These are phyloP conservation scores for Gnaphalium uliginosum DNA, from an alignment of 129 eudicot species.

Conservation along the genomic window DNA sequence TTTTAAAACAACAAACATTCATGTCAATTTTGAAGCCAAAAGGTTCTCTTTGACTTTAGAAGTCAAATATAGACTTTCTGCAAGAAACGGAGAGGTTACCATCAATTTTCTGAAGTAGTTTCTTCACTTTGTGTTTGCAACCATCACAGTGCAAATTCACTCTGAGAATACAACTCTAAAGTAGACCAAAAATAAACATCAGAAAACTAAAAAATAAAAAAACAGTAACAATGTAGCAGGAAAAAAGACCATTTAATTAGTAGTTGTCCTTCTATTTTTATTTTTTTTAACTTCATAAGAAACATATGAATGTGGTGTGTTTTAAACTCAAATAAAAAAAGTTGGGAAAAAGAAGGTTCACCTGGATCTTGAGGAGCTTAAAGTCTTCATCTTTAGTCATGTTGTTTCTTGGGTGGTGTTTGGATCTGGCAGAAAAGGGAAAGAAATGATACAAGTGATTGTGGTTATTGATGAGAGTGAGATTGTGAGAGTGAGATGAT, in stretches of 20 bases:
- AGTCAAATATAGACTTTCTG: slow-evolving; percentile 18
- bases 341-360: slow-evolving; percentile 29
- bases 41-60: slow-evolving; percentile 17
- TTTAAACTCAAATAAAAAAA: not conserved
- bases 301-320: not conserved
- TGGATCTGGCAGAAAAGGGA: slow-evolving; percentile 42
- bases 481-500: slow-evolving; percentile 14
- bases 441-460: slow-evolving; percentile 34
- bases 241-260: not conserved
- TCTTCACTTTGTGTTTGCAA: slow-evolving; percentile 76
- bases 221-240: slow-evolving; percentile 13
- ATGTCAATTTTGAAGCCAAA: slow-evolving; percentile 21
- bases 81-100: slow-evolving; percentile 41
- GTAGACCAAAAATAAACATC: slow-evolving; percentile 30
- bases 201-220: slow-evolving; percentile 16
- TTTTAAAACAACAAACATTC: slow-evolving; percentile 16
- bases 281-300: not conserved
- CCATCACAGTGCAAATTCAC: slow-evolving; percentile 78
- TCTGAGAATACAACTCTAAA: slow-evolving; percentile 66
- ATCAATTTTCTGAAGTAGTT: slow-evolving; percentile 68
- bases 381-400: slow-evolving; percentile 94
- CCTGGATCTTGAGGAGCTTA: slow-evolving; percentile 99
- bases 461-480: slow-evolving; percentile 25
- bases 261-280: not conserved
- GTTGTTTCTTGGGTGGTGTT: slow-evolving; percentile 41